Conservation (phyloP, 306 rosid genomes). For the Prinsepia uniflora region DNA sequence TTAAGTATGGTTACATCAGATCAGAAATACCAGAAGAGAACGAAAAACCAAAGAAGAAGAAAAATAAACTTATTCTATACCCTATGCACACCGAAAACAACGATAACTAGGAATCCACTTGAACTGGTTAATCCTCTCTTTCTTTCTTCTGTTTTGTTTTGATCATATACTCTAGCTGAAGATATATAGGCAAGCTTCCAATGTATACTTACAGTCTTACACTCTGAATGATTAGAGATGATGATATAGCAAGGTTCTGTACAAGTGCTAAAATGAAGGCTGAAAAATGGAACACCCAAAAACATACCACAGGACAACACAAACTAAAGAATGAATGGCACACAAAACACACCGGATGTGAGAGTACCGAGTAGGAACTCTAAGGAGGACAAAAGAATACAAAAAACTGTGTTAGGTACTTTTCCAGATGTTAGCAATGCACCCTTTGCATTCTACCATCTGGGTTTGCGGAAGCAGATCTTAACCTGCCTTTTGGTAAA, state of each 20-base stretch:
- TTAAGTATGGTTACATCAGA: constrained; percentile 69
- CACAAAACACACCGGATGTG: constrained; percentile 54
- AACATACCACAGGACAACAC: constrained; percentile 37
- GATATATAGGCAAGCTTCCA: constrained; percentile 61
- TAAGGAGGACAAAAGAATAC: constrained; percentile 33
- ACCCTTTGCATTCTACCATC: constrained; percentile 64
- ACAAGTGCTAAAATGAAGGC: constrained; percentile 62
- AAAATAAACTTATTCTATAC: constrained; percentile 52
- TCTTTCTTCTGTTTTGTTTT: constrained; percentile 24
- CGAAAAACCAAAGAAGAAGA: constrained; percentile 14
- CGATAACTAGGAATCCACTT: constrained; percentile 41
- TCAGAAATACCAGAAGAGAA: constrained; percentile 29
- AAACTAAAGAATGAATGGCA: constrained; percentile 79
- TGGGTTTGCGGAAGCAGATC: constrained; percentile 43
- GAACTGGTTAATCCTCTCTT: constrained; percentile 51
- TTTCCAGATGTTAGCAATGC: constrained; percentile 55
- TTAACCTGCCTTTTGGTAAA: constrained; percentile 62
- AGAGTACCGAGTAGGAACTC: constrained; percentile 33
- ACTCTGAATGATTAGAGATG: constrained; percentile 54
- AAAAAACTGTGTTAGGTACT: constrained; percentile 50
- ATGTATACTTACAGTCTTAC: constrained; percentile 79
- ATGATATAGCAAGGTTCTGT: constrained; percentile 46
- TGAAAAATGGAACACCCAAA: constrained; percentile 70
- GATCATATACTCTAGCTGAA: constrained; percentile 53
- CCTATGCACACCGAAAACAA: constrained; percentile 67